These are phyloP conservation scores for Naganishia sp. DNA, from an alignment of 1,284 basidiomycete species.

Conservation along the genomic window DNA sequence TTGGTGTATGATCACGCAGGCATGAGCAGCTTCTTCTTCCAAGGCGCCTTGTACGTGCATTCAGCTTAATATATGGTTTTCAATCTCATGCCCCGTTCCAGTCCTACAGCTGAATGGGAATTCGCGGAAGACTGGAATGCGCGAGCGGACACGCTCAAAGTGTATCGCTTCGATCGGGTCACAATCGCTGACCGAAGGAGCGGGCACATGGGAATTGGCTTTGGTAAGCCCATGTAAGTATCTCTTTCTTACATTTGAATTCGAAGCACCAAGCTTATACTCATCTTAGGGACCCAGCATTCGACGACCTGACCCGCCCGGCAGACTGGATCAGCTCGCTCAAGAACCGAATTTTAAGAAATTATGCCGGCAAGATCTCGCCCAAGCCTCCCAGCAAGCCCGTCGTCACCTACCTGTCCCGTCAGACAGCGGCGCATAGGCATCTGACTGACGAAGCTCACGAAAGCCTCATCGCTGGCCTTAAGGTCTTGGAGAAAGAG, in stretches of 20 bases:
- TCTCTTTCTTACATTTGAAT: not conserved
- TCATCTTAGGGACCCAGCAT: constrained; percentile 18
- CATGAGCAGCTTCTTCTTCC: constrained; percentile 20
- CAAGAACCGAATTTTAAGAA: constrained; percentile 2
- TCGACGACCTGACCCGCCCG: constrained; percentile 9
- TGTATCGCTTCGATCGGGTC: constrained; percentile 15
- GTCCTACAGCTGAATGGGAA: constrained; percentile 15
- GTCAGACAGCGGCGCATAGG: constrained; percentile 18
- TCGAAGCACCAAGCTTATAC: constrained; percentile 11
- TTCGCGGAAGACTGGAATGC: constrained; percentile 19
- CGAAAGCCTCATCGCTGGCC: constrained; percentile 3
- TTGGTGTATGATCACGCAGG: constrained; percentile 17
- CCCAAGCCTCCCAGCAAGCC: constrained; percentile 16
- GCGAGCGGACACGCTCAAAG: constrained; percentile 10
- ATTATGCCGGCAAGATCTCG: constrained; percentile 18
- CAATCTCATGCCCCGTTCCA: not conserved
- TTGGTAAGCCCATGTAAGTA: constrained; percentile 17
- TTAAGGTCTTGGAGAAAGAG: constrained; percentile 23
- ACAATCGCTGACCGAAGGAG: constrained; percentile 19
- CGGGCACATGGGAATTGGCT: constrained; percentile 11
- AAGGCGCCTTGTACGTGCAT: constrained; percentile 9
- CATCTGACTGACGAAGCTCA: constrained; percentile 15
- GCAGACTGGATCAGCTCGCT: constrained; percentile 19
- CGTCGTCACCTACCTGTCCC: constrained; percentile 29
- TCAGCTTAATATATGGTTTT: not conserved